Conservation (phyloP, 2,329 filamentous ascomycete species). For the Hirsutella rhossiliensis region DNA sequence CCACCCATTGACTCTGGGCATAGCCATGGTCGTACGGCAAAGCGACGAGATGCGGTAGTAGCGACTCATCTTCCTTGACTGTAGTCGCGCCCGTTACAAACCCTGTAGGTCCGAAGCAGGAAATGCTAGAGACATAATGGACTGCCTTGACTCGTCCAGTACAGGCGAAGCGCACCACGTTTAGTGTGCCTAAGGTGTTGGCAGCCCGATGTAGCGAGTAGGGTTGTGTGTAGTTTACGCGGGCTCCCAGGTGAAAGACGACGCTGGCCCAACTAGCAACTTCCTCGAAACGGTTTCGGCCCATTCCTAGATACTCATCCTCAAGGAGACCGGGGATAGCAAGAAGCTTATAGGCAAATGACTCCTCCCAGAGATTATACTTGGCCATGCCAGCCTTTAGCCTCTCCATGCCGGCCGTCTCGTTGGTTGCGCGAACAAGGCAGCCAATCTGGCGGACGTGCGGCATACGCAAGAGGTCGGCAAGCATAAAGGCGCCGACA, state of each 20-base stretch:
- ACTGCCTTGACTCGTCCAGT: background rate
- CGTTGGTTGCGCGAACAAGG: background rate
- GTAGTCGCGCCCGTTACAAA: background rate
- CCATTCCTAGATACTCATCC: background rate
- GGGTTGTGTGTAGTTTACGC: background rate
- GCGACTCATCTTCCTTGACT: background rate
- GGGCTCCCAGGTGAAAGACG: background rate
- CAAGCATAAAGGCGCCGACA: background rate
- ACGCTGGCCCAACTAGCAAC: background rate
- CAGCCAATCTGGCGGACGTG: background rate
- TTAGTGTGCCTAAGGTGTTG: background rate
- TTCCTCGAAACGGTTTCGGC: background rate
- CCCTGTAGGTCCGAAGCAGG: background rate
- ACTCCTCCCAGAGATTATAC: background rate
- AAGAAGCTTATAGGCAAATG: background rate
- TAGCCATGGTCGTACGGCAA: background rate
- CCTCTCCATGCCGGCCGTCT: background rate
- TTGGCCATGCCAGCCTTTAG: background rate
- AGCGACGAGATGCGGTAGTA: background rate
- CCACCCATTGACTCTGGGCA: background rate
- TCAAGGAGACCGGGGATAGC: background rate
- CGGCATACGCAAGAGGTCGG: background rate
- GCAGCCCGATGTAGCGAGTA: background rate
- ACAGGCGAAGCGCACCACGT: background rate
- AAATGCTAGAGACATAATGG: constrained; percentile 1